Percentiles rank a stretch among this genome's conserved stretches.
These are phyloP conservation scores for Gastrolobium villosum DNA, from an alignment of 306 rosid species.

Conservation along the genomic window DNA sequence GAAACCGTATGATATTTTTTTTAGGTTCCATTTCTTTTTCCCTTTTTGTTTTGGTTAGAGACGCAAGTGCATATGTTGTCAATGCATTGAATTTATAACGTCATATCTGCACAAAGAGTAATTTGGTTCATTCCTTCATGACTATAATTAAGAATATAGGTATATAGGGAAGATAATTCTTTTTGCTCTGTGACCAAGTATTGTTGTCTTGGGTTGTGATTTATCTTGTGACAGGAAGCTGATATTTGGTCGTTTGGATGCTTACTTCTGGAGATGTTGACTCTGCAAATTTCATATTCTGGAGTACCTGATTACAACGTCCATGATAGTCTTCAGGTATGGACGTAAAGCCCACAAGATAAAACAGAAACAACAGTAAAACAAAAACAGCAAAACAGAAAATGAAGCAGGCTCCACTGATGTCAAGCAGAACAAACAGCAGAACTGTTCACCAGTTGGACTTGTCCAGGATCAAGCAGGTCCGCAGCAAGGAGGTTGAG, in stretches of 20 bases:
- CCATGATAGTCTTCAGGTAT: slow-evolving; percentile 77
- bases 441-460: too few species aligned
- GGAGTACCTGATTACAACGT: slow-evolving; percentile 70
- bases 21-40: not conserved
- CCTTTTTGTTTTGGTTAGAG: slow-evolving; percentile 12
- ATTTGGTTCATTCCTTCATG: not conserved
- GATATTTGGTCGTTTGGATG: slow-evolving; percentile 99
- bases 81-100: slow-evolving; percentile 17
- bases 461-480: too few species aligned
- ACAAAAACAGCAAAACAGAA: too few species aligned
- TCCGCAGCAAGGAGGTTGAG: too few species aligned
- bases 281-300: slow-evolving; percentile 73
- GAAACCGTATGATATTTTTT: not conserved
- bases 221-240: slow-evolving; percentile 71
- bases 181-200: slow-evolving; percentile 7
- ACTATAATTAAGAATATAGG: slow-evolving; percentile 7
- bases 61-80: not conserved
- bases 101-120: slow-evolving; percentile 15
- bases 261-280: slow-evolving; percentile 83
- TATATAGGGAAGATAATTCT: not conserved
- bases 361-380: too few species aligned
- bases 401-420: too few species aligned
- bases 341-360: too few species aligned
- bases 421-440: too few species aligned
- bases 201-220: slow-evolving; percentile 18